phyloP scores from a whole-genome alignment of 2,329 filamentous ascomycete genomes.

The Neonectria faginata region DNA sequence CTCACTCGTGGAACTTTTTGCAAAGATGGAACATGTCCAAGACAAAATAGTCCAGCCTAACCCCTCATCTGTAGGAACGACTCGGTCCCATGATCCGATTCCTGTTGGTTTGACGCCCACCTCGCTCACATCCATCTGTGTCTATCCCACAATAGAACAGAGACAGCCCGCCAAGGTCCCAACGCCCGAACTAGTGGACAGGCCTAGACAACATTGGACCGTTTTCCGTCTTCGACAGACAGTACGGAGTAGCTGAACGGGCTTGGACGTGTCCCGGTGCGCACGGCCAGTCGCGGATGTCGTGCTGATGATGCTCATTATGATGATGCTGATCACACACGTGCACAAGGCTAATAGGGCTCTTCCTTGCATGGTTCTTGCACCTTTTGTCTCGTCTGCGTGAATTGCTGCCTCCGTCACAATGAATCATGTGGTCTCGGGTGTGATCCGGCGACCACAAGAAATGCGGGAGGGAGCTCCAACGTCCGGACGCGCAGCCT shows the following conservation, averaged over 20 bases:
- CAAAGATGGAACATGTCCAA: not conserved
- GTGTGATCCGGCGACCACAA: not conserved
- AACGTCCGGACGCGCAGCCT: conserved; percentile 28
- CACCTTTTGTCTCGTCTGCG: not conserved
- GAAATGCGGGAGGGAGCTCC: conserved; percentile 4
- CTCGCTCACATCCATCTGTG: not conserved
- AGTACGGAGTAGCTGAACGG: no score
- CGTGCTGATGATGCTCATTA: conserved; percentile 16
- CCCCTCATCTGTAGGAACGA: conserved; percentile 10
- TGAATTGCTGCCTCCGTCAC: no score
- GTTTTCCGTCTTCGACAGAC: not conserved
- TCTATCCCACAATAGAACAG: not conserved
- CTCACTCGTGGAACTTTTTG: conserved; percentile 21
- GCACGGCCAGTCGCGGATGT: conserved; percentile 26
- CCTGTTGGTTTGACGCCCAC: not conserved
- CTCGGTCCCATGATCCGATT: conserved; percentile 17
- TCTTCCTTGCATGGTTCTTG: not conserved
- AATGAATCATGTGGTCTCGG: not conserved
- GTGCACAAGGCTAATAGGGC: conserved; percentile 7
- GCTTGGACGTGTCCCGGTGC: conserved; percentile 10
- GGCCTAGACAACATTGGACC: not conserved
- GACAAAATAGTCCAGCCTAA: not conserved
- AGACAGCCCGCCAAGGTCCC: not conserved
- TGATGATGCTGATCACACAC: not conserved
- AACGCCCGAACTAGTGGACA: not conserved